Evolutionary conservation across 768 basidiomycete species (phyloP).

Genomic region (Lactarius akahatsu): DNA sequence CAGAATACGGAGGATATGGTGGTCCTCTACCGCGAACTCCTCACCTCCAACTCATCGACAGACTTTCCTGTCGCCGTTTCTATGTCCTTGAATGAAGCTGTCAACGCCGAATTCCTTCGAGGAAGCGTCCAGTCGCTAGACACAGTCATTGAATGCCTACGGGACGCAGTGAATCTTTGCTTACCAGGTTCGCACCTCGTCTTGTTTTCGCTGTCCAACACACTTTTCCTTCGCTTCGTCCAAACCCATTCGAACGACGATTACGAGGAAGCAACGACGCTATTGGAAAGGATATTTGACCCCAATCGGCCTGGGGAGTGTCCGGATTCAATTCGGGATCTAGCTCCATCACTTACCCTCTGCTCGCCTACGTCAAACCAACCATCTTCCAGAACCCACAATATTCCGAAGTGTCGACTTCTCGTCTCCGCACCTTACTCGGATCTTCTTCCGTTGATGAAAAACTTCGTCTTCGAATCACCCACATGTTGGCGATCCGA

Average conservation of each 20-base stretch:
- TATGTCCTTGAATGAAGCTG: background rate
- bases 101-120: background rate
- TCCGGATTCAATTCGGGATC: background rate
- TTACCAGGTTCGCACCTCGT: background rate
- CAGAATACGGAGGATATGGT: background rate
- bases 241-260: background rate
- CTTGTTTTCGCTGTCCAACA: background rate
- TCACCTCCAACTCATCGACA: background rate
- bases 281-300: background rate
- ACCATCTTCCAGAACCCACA: background rate
- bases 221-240: fast-evolving
- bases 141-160: background rate
- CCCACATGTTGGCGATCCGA: background rate
- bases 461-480: background rate
- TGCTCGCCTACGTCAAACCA: background rate
- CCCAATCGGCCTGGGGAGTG: background rate
- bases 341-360: background rate
- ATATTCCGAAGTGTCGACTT: constrained; percentile 7
- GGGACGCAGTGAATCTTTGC: background rate
- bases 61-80: background rate
- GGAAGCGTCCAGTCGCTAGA: background rate
- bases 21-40: background rate
- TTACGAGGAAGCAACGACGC: constrained; percentile 8
- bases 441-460: background rate
- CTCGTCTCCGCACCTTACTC: background rate